A percentile compares a stretch with the other conserved stretches of the same genome.
These are phyloP conservation scores for Aspergillus fructus DNA, from an alignment of 2,329 filamentous ascomycete species.

Conservation along the genomic window DNA sequence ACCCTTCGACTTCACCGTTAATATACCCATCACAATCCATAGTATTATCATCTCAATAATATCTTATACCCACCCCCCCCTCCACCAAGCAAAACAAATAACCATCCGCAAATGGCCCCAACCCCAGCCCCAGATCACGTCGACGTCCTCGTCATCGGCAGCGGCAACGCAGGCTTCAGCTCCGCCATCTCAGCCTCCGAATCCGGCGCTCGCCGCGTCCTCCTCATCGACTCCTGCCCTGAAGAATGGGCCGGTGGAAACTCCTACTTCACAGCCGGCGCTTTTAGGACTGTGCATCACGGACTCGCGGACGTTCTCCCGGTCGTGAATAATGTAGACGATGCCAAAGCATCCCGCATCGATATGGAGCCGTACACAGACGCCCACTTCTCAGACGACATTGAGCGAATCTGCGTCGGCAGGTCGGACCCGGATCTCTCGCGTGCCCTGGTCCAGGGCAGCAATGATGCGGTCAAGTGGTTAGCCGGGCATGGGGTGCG, in stretches of 20 bases:
- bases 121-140: neutral
- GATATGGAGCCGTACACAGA: constrained; percentile 60
- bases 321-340: constrained; percentile 59
- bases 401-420: constrained; percentile 57
- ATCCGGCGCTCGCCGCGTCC: constrained; percentile 33
- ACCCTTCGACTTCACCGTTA: no score
- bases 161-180: constrained; percentile 64
- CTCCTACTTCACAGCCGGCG: constrained; percentile 65
- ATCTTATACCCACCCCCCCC: neutral
- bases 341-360: constrained; percentile 49
- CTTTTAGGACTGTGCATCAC: constrained; percentile 57
- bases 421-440: constrained; percentile 53
- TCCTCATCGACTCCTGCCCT: constrained; percentile 62
- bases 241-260: constrained; percentile 63
- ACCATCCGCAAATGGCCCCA: no score
- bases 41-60: no score
- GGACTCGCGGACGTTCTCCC: constrained; percentile 60
- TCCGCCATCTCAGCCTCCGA: constrained; percentile 56
- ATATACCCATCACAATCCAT: no score
- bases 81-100: neutral
- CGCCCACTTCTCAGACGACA: constrained; percentile 55
- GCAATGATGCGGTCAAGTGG: constrained; percentile 55
- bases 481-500: constrained; percentile 54
- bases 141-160: constrained; percentile 56
- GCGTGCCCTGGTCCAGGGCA: constrained; percentile 52